phyloP scores from a whole-genome alignment of 345 rosid genomes.

The Odontarrhena argentea region DNA sequence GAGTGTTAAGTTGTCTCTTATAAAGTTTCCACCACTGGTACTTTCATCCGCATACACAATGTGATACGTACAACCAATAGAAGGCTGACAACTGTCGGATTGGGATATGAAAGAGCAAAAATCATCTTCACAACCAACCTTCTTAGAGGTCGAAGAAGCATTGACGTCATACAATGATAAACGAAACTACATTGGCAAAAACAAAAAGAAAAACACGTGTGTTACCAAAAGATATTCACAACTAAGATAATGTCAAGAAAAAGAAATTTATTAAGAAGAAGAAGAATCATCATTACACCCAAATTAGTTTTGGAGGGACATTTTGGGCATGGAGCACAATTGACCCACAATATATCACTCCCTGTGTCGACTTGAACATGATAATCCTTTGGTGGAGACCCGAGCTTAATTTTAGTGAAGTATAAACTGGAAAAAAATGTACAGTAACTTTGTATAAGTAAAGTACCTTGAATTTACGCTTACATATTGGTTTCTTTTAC shows the following conservation, averaged over 20 bases:
- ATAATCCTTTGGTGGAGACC: constrained; percentile 72
- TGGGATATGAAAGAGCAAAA: constrained; percentile 56
- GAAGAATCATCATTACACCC: constrained; percentile 56
- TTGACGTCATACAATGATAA: constrained; percentile 58
- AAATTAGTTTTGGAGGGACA: constrained; percentile 77
- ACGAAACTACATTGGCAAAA: constrained; percentile 50
- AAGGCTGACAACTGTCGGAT: constrained; percentile 56
- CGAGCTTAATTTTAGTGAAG: constrained; percentile 68
- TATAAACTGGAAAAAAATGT: constrained; percentile 57
- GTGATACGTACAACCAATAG: constrained; percentile 55
- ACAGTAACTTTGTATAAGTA: too few species aligned
- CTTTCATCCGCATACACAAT: constrained; percentile 83
- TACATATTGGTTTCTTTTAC: too few species aligned
- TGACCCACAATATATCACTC: constrained; percentile 92
- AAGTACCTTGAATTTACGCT: too few species aligned
- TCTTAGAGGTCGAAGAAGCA: constrained; percentile 49
- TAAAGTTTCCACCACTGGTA: constrained; percentile 66
- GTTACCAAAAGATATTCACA: too few species aligned
- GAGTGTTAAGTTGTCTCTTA: constrained; percentile 60
- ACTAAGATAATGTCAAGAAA: background rate
- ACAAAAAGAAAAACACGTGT: background rate
- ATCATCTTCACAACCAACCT: constrained; percentile 56
- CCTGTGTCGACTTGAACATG: constrained; percentile 94
- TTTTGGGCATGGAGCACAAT: constrained; percentile 61
- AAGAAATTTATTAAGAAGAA: background rate